Conservation (phyloP, 1,284 basidiomycete species). For the Irpex lacteus region DNA sequence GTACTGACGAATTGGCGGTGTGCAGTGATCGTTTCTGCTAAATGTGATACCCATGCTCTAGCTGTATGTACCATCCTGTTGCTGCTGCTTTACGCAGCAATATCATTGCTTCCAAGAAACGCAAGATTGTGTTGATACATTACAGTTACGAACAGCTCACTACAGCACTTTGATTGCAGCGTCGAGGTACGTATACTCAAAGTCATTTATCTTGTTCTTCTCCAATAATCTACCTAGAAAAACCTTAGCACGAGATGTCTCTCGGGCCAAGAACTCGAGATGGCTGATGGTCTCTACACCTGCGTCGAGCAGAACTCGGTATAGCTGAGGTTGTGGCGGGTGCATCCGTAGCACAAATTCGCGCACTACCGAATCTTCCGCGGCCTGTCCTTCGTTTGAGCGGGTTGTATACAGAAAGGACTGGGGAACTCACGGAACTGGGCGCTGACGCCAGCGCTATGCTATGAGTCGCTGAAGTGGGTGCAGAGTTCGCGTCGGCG, state of each 20-base stretch:
- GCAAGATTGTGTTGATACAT: background rate
- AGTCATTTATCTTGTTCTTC: background rate
- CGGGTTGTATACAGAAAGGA: too few species aligned
- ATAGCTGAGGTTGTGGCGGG: slow-evolving; percentile 1
- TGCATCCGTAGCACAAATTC: background rate
- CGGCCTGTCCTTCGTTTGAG: too few species aligned
- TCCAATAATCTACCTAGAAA: background rate
- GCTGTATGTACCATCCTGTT: slow-evolving; percentile 1
- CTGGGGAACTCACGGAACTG: too few species aligned
- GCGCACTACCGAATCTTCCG: too few species aligned
- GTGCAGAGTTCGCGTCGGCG: too few species aligned
- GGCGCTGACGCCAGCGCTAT: too few species aligned
- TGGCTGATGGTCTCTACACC: background rate
- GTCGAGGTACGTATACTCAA: background rate
- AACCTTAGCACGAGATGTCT: background rate
- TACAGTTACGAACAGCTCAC: background rate
- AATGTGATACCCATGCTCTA: slow-evolving; percentile 14
- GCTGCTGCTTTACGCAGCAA: background rate
- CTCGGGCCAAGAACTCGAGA: background rate
- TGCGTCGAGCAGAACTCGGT: background rate
- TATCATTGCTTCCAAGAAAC: background rate
- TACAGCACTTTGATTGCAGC: background rate
- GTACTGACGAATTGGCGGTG: background rate
- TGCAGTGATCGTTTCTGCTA: slow-evolving; percentile 65
- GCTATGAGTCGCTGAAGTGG: too few species aligned